phyloP scores from a whole-genome alignment of 768 basidiomycete species.

The Boletus speciosus region DNA sequence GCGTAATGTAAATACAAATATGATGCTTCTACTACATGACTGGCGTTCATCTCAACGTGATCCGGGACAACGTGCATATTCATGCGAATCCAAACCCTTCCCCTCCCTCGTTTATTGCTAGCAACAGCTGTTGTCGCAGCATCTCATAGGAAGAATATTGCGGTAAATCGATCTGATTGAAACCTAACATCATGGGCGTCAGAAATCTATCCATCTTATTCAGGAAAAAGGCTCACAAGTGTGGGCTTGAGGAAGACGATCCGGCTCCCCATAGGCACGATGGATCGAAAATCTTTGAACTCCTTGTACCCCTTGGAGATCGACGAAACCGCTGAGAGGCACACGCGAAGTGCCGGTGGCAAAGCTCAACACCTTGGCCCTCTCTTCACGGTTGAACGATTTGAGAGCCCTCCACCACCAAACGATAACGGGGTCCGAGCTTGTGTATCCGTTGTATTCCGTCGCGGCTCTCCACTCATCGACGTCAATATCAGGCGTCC shows the following conservation, averaged over 20 bases:
- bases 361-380: slow-evolving; percentile 96
- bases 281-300: slow-evolving; percentile 95
- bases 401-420: slow-evolving; percentile 99
- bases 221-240: slow-evolving; percentile 57
- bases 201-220: slow-evolving; percentile 6
- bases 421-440: slow-evolving; percentile 91
- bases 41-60: slow-evolving; percentile 14
- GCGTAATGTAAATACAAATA: slow-evolving; percentile 35
- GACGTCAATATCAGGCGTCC: slow-evolving; percentile 97
- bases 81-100: slow-evolving; percentile 90
- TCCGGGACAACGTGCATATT: slow-evolving; percentile 9
- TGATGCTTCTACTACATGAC: slow-evolving; percentile 30
- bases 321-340: slow-evolving; percentile 89
- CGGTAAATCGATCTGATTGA: slow-evolving; percentile 93
- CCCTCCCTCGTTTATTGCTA: slow-evolving; percentile 94
- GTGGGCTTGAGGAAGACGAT: slow-evolving; percentile 85
- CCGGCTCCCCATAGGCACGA: slow-evolving; percentile 82
- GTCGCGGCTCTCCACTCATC: slow-evolving; percentile 96
- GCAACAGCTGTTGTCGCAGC: slow-evolving; percentile 82
- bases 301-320: slow-evolving; percentile 93
- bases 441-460: slow-evolving; percentile 83
- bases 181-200: slow-evolving; percentile 48
- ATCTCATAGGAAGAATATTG: slow-evolving; percentile 96
- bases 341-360: slow-evolving; percentile 92
- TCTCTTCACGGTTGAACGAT: slow-evolving; percentile 94